Percentiles rank a stretch among this genome's conserved stretches.
Evolutionary conservation across 176 grass and related monocot species (phyloP).

Genomic region (Pontederia crassipes): DNA sequence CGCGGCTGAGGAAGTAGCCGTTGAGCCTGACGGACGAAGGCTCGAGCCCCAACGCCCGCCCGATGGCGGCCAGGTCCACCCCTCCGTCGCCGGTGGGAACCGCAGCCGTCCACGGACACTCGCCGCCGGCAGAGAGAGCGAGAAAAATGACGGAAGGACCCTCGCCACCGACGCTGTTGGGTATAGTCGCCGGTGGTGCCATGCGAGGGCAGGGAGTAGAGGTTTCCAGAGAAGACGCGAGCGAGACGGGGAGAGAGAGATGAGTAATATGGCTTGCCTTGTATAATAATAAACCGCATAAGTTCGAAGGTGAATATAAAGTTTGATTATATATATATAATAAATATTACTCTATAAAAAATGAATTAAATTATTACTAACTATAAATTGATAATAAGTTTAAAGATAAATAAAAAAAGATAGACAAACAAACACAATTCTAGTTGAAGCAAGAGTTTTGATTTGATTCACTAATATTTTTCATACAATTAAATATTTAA

Average conservation of each 20-base stretch:
- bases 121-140: background rate
- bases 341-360: too few species aligned
- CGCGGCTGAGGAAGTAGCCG: conserved; percentile 56
- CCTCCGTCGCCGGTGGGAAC: conserved; percentile 17
- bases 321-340: too few species aligned
- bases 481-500: too few species aligned
- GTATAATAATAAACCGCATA: too few species aligned
- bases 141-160: conserved; percentile 15
- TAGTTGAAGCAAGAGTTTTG: too few species aligned
- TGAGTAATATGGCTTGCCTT: too few species aligned
- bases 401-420: too few species aligned
- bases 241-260: background rate
- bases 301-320: too few species aligned
- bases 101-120: conserved; percentile 3
- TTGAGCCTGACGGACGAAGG: conserved; percentile 49
- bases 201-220: background rate
- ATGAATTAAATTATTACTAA: too few species aligned
- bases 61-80: conserved; percentile 37
- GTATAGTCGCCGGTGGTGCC: background rate
- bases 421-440: too few species aligned
- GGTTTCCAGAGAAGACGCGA: background rate
- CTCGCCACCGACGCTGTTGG: background rate
- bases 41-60: conserved; percentile 41
- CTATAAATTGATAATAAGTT: too few species aligned
- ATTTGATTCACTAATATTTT: too few species aligned